These are phyloP conservation scores for Yamadazyma dendronema DNA, from an alignment of 1,139 yeast genomes.

Conservation along the genomic window DNA sequence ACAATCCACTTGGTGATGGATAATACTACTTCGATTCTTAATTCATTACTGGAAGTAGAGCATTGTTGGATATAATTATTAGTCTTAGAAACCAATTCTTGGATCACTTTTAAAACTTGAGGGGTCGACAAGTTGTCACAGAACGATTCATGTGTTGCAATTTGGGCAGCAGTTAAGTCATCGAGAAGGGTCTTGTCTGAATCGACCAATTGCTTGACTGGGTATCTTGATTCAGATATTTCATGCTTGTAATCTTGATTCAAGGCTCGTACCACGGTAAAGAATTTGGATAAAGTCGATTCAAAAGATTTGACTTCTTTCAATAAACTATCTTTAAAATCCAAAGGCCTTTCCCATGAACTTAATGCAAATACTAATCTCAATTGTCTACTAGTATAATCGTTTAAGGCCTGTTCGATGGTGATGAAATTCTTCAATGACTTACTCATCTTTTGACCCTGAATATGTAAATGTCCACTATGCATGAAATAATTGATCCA, in stretches of 20 bases:
- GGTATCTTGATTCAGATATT: slow-evolving; percentile 41
- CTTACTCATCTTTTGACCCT: slow-evolving; percentile 97
- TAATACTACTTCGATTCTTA: slow-evolving; percentile 64
- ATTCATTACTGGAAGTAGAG: slow-evolving; percentile 41
- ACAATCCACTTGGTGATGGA: slow-evolving; percentile 70
- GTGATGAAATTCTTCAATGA: slow-evolving; percentile 93
- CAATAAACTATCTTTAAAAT: slow-evolving; percentile 79
- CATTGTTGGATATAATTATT: slow-evolving; percentile 66
- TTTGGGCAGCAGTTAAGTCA: slow-evolving; percentile 54
- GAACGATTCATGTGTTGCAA: slow-evolving; percentile 71
- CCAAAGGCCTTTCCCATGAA: slow-evolving; percentile 91
- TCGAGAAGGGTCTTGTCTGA: slow-evolving; percentile 55
- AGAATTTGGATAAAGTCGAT: slow-evolving; percentile 72
- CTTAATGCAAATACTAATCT: slow-evolving; percentile 87
- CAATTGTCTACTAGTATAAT: slow-evolving; percentile 73
- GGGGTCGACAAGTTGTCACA: slow-evolving; percentile 88
- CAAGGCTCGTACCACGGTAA: slow-evolving; percentile 79
- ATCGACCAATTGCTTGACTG: slow-evolving; percentile 53
- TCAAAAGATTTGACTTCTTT: slow-evolving; percentile 78
- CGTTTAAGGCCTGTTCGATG: slow-evolving; percentile 80
- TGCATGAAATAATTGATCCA: slow-evolving; percentile 97
- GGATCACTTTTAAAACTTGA: slow-evolving; percentile 60
- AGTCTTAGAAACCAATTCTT: slow-evolving; percentile 66
- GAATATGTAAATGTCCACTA: slow-evolving; percentile 96
- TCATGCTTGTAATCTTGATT: slow-evolving; percentile 57